A percentile compares a stretch with the other conserved stretches of the same genome.
These are phyloP conservation scores for Mycena vulgaris DNA, from an alignment of 768 basidiomycete species.

Conservation along the genomic window DNA sequence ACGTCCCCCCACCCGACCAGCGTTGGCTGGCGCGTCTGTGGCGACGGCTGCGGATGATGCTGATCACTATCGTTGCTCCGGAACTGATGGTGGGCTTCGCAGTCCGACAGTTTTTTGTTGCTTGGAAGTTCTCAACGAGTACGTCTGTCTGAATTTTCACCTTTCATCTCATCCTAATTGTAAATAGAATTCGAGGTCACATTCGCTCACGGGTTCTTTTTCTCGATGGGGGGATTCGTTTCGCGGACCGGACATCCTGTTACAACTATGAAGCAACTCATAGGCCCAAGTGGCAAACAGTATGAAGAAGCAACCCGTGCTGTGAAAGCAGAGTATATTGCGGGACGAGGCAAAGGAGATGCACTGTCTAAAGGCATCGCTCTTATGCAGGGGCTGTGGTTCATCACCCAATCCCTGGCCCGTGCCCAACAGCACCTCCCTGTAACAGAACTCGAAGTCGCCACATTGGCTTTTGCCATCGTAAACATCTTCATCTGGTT, in stretches of 20 bases:
- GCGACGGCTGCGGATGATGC: conserved; percentile 37
- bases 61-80: conserved; percentile 43
- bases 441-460: conserved; percentile 53
- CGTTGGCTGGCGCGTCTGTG: not conserved
- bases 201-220: conserved; percentile 44
- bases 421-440: conserved; percentile 44
- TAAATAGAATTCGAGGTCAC: conserved; percentile 16
- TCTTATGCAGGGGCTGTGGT: conserved; percentile 54
- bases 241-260: conserved; percentile 8
- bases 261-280: not conserved
- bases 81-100: conserved; percentile 47
- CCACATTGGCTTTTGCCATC: conserved; percentile 51
- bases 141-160: not conserved
- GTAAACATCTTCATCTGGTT: conserved; percentile 49
- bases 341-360: conserved; percentile 42
- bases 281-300: not conserved
- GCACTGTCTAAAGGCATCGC: conserved; percentile 51
- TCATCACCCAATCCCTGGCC: conserved; percentile 48
- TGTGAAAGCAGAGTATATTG: not conserved
- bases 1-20: conserved; percentile 37
- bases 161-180: not conserved
- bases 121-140: conserved; percentile 2
- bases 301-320: no score
- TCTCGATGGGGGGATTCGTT: conserved; percentile 46
- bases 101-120: conserved; percentile 39